A percentile compares a stretch with the other conserved stretches of the same genome.
Evolutionary conservation across 2,329 filamentous ascomycete species (phyloP).

Genomic region (Fusarium falciforme): DNA sequence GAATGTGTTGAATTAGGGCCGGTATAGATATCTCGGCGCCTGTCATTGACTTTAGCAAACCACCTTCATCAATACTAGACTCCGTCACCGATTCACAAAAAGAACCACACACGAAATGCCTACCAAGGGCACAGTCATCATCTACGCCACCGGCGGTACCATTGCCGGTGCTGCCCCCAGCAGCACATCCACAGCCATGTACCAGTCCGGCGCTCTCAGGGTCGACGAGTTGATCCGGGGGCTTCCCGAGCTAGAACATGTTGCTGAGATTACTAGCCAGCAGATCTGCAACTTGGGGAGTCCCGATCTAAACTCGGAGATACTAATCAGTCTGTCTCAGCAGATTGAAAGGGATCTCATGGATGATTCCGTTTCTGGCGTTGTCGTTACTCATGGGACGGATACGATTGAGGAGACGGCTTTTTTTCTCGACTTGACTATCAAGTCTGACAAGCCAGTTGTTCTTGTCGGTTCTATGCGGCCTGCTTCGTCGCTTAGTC

Average conservation of each 20-base stretch:
- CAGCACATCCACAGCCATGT: conserved; percentile 61
- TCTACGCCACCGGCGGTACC: conserved; percentile 65
- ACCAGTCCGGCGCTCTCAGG: conserved; percentile 23
- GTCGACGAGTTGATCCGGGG: background rate
- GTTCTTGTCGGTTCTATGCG: conserved; percentile 70
- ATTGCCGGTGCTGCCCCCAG: conserved; percentile 62
- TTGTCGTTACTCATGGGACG: conserved; percentile 71
- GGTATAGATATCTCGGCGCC: background rate
- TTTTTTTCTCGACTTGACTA: conserved; percentile 68
- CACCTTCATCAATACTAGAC: background rate
- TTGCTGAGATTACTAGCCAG: conserved; percentile 27
- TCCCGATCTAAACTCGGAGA: conserved; percentile 56
- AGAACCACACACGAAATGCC: background rate
- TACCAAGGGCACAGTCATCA: conserved; percentile 60
- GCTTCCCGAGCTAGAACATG: background rate
- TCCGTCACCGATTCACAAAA: background rate
- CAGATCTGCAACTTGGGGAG: conserved; percentile 61
- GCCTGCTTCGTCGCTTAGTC: conserved; percentile 67
- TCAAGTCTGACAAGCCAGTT: conserved; percentile 67
- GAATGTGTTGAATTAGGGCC: background rate
- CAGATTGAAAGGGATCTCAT: conserved; percentile 59
- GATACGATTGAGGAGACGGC: conserved; percentile 71
- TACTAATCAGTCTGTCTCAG: conserved; percentile 59
- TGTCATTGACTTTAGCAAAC: background rate
- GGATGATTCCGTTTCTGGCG: conserved; percentile 52